Conservation (phyloP, 495 filamentous ascomycete genomes). For the Extremus antarcticus region DNA sequence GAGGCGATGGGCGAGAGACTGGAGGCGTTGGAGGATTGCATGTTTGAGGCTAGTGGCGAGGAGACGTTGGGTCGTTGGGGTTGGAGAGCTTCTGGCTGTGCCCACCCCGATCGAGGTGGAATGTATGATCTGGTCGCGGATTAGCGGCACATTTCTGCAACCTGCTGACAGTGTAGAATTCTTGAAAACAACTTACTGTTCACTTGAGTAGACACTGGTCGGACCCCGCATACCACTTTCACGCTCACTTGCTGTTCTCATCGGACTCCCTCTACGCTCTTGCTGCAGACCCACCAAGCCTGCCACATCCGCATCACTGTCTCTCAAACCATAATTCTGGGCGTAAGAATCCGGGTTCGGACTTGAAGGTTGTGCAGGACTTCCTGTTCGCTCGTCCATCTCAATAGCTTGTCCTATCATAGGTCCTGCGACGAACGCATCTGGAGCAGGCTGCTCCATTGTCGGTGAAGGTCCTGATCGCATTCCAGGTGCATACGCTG, state of each 20-base stretch:
- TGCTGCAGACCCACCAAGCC: slow-evolving; percentile 62
- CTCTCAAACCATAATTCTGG: slow-evolving; percentile 36
- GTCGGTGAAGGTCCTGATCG: slow-evolving; percentile 1
- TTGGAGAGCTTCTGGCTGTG: slow-evolving; percentile 11
- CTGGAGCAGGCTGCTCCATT: slow-evolving; percentile 5
- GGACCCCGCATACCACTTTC: slow-evolving; percentile 19
- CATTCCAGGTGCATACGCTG: not conserved
- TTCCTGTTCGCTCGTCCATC: slow-evolving; percentile 61
- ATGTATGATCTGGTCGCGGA: slow-evolving; percentile 29
- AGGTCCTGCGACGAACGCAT: slow-evolving; percentile 11
- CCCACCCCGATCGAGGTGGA: slow-evolving; percentile 40
- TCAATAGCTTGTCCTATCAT: slow-evolving; percentile 66
- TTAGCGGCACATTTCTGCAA: not conserved
- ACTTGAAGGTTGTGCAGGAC: slow-evolving; percentile 24
- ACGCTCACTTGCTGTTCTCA: slow-evolving; percentile 5
- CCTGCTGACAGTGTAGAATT: not conserved
- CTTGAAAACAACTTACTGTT: slow-evolving; percentile 50
- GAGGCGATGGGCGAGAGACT: slow-evolving; percentile 20
- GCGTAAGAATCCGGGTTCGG: not conserved
- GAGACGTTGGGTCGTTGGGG: not conserved
- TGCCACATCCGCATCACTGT: slow-evolving; percentile 57
- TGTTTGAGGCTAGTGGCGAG: not conserved
- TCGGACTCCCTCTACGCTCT: not conserved
- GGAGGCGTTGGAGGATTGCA: slow-evolving; percentile 2
- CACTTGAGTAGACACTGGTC: slow-evolving; percentile 50